A percentile compares a stretch with the other conserved stretches of the same genome.
Conservation (phyloP, 2,329 filamentous ascomycete species). For the Ilyonectria destructans region DNA sequence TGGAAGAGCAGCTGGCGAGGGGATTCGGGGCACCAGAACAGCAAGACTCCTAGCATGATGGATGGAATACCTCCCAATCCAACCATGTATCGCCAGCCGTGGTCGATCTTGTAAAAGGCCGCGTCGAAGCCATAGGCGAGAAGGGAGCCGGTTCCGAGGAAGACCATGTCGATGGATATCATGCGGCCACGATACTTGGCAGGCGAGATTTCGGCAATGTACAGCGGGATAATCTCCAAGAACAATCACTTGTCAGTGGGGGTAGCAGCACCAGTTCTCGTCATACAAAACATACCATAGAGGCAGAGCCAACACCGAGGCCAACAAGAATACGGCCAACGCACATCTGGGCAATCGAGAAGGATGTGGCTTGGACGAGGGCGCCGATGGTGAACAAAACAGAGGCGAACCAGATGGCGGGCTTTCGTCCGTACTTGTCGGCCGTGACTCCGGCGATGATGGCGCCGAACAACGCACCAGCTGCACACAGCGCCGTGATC, state of each 20-base stretch:
- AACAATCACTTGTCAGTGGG: background rate
- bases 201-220: conserved; percentile 46
- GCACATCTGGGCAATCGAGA: conserved; percentile 41
- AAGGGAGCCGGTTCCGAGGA: conserved; percentile 41
- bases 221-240: conserved; percentile 44
- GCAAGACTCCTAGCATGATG: conserved; percentile 37
- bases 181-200: conserved; percentile 45
- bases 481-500: conserved; percentile 43
- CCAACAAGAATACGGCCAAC: conserved; percentile 49
- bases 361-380: conserved; percentile 40
- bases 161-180: conserved; percentile 47
- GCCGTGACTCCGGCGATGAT: conserved; percentile 44
- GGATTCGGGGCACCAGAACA: conserved; percentile 42
- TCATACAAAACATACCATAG: conserved; percentile 54
- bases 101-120: conserved; percentile 53
- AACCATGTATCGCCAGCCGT: conserved; percentile 45
- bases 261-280: background rate
- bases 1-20: conserved; percentile 45
- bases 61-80: conserved; percentile 39
- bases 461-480: conserved; percentile 42
- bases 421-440: conserved; percentile 42
- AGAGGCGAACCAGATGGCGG: conserved; percentile 38
- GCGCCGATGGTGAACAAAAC: conserved; percentile 44
- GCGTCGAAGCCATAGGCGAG: conserved; percentile 50
- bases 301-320: conserved; percentile 60